A percentile compares a stretch with the other conserved stretches of the same genome.
These are phyloP conservation scores for Tylopilus sp. DNA, from an alignment of 768 basidiomycete genomes.

Conservation along the genomic window DNA sequence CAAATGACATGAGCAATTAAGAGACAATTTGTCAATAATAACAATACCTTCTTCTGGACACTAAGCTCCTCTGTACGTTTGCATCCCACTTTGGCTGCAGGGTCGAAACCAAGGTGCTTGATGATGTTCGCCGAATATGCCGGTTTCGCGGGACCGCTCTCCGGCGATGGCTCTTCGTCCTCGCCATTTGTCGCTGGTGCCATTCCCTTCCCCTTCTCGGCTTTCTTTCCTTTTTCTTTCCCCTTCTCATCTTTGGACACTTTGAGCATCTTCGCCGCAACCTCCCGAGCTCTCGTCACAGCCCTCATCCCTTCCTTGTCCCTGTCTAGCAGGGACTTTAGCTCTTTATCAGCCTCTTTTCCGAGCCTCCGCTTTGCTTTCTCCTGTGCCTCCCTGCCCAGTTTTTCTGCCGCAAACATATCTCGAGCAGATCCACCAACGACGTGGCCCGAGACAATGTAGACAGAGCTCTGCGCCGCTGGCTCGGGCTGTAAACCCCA, in stretches of 20 bases:
- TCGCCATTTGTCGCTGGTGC: conserved; percentile 8
- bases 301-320: conserved; percentile 68
- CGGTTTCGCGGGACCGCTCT: conserved; percentile 31
- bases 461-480: conserved; percentile 49
- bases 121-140: conserved; percentile 67
- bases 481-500: conserved; percentile 69
- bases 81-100: conserved; percentile 53
- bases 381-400: conserved; percentile 80
- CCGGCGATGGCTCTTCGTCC: conserved; percentile 16
- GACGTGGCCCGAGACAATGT: conserved; percentile 78
- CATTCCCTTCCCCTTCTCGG: conserved; percentile 17
- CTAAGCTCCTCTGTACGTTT: conserved; percentile 37
- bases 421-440: conserved; percentile 45
- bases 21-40: not conserved
- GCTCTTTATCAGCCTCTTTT: conserved; percentile 55
- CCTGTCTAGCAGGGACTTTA: conserved; percentile 57
- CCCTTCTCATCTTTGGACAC: conserved; percentile 15
- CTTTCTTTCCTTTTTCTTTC: conserved; percentile 14
- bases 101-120: conserved; percentile 77
- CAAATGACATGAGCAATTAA: not conserved
- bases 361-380: conserved; percentile 62
- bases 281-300: conserved; percentile 59
- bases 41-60: conserved; percentile 56
- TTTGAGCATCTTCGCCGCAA: conserved; percentile 29
- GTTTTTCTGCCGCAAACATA: conserved; percentile 60